Base-by-base conservation (phyloP, 176 grass and related monocot genomes). In the Carex parvula region DNA sequence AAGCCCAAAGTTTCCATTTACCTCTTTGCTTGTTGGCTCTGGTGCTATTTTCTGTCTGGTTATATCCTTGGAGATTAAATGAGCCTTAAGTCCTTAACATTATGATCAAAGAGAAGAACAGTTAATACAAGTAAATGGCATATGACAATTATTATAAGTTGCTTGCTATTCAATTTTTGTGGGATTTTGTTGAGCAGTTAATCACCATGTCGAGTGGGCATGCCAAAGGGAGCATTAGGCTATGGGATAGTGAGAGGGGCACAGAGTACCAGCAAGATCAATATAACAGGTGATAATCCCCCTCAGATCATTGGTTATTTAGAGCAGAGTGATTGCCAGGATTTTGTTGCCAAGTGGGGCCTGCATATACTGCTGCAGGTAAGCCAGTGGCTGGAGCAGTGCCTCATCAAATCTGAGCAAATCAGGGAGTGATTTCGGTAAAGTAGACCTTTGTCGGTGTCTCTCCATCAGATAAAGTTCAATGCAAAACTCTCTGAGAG, bases 381-480 rank as follows among this genome's bases (percentile, higher is more conserved):
- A 95, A 88, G 54, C 96, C 90, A 60, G 91, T 90, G 76, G 91
- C 88, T 88, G 84, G 86, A 99, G 63, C 46, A 99, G 84, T 26
- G 85, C 89, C 81, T 99, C 89, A 53, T 99, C 96, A 74, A 89
- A 86, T 88, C 88, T 93, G 82, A 99, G 88, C 82, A 80, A 90
- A 68, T 90, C 90, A 85, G 96, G 93, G 71, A 99, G 89, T 10
- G 41, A 48, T 44, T 90, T 82, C 54, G 96, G 96, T 26, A 99
- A 83, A 86, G 89, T 87, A 85, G 79, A 84, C 88, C 96, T 90
- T 85, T 92, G 91, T 84, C 96, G 67, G 41, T 92, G 84, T 77
- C 93, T 89, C 91, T 99, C 96, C 96, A 99, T 99, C 83, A 99
- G 85, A 90, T 94, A 99, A 80, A 99, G 91, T 60, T 93, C 89